Evolutionary conservation across 208 protist genomes (phyloP), one percentile per base, ranked within the genome.

Genomic region (Leishmania tarentolae): DNA sequence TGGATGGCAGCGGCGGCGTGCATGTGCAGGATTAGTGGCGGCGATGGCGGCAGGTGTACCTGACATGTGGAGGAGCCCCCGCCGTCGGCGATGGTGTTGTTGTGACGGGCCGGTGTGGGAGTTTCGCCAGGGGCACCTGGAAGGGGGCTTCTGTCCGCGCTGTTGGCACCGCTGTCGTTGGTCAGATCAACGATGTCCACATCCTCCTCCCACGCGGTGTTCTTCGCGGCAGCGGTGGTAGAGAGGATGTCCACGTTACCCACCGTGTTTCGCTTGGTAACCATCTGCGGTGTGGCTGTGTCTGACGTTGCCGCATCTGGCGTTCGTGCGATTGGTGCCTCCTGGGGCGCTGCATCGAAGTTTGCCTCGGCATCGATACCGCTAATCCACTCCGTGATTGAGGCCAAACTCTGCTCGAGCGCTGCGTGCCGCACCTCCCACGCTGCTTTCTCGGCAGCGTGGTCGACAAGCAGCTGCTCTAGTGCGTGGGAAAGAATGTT

Each of bases 11-110:
- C 42, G 28, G 74, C 56, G 31, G 53, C 63, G 59, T 85, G 85
- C 85, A 91, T 70, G 63, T 85, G 87, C 46, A 95, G 84, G 11
- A 89, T 82, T 53, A 95, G 88, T 56, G 92, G 90, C 52, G 92
- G 89, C 44, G 85, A 88, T 17, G 90, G 89, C n/a, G 92, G 90
- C 68, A 94, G 69, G 76, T 90, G 92, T 73, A 87, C 73, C 52
- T 74, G 59, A 76, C 76, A 73, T 65, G 63, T 42, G 7, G 74
- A 82, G n/a, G 63, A 46, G 28, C 65, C 47, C 7, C 77, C 50
- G 37, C 82, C 74, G 42, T 85, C 82, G 31, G 17, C 13, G 56
- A 59, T 57, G 47, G 73, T n/a, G 66, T 57, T 84, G 79, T 53
- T 56, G 61, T 73, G 73, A 40, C 88, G 85, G 37, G 78, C 83